Base-by-base conservation (phyloP, 345 rosid species). In the Gynandropsis gynandra region DNA sequence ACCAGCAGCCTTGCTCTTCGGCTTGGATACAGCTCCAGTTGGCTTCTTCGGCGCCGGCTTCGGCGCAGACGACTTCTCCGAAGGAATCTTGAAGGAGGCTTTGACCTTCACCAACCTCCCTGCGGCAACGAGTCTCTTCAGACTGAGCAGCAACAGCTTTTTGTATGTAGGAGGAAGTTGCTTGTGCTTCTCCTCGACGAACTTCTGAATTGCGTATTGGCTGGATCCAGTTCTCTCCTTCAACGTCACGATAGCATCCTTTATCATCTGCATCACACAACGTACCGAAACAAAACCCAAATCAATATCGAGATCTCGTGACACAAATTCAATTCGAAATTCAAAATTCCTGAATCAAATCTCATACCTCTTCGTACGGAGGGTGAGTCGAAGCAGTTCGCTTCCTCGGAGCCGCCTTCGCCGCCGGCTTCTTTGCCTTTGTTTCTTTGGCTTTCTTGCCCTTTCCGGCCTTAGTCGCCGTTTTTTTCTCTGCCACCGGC, bases 221-320 rank as follows among this genome's bases (percentile, higher is more conserved):
- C 97, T 88, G 29, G 97, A 88, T 49, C 97, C 97, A 4, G 76
- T 82, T 71, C 70, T 88, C 67, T 88, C 97, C 63, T 88, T 84
- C 73, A 88, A 49, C 6, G 80, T 70, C 12, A 66, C 60, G 8
- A 88, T 82, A 0, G 94, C 89, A 0, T 83, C 87, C 43, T 75
- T 83, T 1, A 87, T 69, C 96, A 87, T 87, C 96, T 87, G 62
- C 9, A 66, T 62, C 12, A 1, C 46, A 15, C 29, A 15, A 35
- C 36, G 1, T 17, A 35, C 8, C 13, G 16, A 8, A 19, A 4
- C 3, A 16, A 14, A 11, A 35, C 1, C 7, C 16, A 16, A 35
- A 0, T 33, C 29, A 45, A 36, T 55, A n/a, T 12, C 48, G 0
- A 8, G 50, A 50, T 47, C 46, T 32, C 7, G 34, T 4, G 11